Percentiles rank a stretch among this genome's conserved stretches.
These are phyloP conservation scores for Phialophora chinensis DNA, from an alignment of 2,329 filamentous ascomycete species.

Conservation along the genomic window DNA sequence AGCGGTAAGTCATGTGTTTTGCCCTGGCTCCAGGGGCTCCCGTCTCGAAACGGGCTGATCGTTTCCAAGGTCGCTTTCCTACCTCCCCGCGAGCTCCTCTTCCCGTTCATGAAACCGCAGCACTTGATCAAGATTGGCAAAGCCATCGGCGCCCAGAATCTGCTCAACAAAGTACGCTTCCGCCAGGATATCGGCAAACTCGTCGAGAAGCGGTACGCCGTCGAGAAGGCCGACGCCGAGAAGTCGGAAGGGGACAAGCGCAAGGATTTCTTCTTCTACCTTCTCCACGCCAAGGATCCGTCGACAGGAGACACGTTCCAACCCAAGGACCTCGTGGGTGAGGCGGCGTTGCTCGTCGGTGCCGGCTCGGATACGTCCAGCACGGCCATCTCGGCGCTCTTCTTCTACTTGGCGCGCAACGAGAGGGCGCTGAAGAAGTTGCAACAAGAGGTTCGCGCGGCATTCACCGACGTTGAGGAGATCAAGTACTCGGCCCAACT, in stretches of 20 bases:
- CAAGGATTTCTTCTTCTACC: constrained; percentile 58
- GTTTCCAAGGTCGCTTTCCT: constrained; percentile 16
- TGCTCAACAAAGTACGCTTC: constrained; percentile 20
- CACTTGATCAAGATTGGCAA: constrained; percentile 7
- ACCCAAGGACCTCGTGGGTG: constrained; percentile 27
- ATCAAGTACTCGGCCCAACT: constrained; percentile 46
- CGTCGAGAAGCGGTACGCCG: constrained; percentile 46
- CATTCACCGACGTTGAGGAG: constrained; percentile 46
- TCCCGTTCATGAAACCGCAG: constrained; percentile 16
- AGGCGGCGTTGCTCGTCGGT: constrained; percentile 28
- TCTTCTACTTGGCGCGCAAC: constrained; percentile 51
- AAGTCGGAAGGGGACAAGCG: constrained; percentile 47
- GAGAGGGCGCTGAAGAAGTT: constrained; percentile 43
- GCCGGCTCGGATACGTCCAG: constrained; percentile 50
- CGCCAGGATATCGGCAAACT: constrained; percentile 19
- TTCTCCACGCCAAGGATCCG: constrained; percentile 55
- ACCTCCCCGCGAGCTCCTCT: constrained; percentile 25
- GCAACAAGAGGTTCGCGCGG: constrained; percentile 44
- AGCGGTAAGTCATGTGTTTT: constrained; percentile 15
- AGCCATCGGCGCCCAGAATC: constrained; percentile 10
- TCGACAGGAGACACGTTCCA: constrained; percentile 47
- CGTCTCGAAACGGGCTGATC: background rate
- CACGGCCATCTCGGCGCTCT: constrained; percentile 45
- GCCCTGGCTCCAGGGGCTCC: no score
- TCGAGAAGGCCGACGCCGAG: constrained; percentile 39